These are phyloP conservation scores for Lasiodiplodia citricola DNA, from an alignment of 2,329 filamentous ascomycete species.

Conservation along the genomic window DNA sequence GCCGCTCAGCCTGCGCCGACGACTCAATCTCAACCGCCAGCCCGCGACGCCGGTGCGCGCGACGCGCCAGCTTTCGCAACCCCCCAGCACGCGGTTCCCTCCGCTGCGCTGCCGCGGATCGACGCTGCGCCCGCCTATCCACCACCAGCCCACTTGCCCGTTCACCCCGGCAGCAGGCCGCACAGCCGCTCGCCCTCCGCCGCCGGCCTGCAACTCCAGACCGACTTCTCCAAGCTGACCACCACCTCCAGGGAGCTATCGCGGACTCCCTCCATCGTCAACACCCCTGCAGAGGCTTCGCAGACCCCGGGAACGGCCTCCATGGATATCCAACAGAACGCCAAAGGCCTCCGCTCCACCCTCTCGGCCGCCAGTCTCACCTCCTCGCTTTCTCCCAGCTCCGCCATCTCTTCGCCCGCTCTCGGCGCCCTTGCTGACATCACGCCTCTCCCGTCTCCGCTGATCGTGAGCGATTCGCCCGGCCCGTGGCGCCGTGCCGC, in stretches of 20 bases:
- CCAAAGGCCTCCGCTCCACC: slow-evolving; percentile 40
- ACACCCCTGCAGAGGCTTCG: slow-evolving; percentile 25
- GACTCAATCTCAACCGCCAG: background rate
- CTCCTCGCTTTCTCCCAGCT: slow-evolving; percentile 52
- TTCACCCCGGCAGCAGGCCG: slow-evolving; percentile 34
- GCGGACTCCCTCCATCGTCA: slow-evolving; percentile 28
- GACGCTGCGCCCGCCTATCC: slow-evolving; percentile 8
- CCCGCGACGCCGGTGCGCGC: background rate
- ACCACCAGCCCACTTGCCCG: slow-evolving; percentile 31
- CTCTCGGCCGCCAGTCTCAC: slow-evolving; percentile 51
- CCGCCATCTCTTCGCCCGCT: slow-evolving; percentile 54
- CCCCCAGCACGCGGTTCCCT: slow-evolving; percentile 8
- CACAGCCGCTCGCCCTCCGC: slow-evolving; percentile 42
- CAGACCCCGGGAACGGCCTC: slow-evolving; percentile 44
- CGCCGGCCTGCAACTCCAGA: slow-evolving; percentile 37
- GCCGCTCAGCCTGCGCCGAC: slow-evolving; percentile 13
- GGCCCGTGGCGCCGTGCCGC: slow-evolving; percentile 48
- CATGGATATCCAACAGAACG: slow-evolving; percentile 40
- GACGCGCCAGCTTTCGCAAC: background rate
- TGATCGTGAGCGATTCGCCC: slow-evolving; percentile 49
- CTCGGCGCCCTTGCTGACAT: slow-evolving; percentile 56
- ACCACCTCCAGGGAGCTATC: slow-evolving; percentile 7
- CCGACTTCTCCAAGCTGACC: slow-evolving; percentile 33
- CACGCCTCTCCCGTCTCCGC: slow-evolving; percentile 58
- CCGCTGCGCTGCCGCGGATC: slow-evolving; percentile 21